Evolutionary conservation across 129 eudicot species (phyloP), one percentile per base, ranked within the genome.

Genomic region (Flaveria robusta): DNA sequence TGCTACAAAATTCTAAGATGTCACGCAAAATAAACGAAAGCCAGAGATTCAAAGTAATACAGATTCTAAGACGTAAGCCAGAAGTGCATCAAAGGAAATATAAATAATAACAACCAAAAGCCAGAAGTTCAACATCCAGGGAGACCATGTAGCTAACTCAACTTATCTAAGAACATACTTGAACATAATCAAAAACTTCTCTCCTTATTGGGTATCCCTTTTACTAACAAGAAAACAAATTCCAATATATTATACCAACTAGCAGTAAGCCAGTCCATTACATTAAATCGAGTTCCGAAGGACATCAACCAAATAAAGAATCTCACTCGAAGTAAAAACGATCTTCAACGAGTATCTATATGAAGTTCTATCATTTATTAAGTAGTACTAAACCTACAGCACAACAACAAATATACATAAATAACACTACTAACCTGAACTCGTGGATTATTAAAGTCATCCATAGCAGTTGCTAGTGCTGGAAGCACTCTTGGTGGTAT

Each of bases 381-480:
- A 3, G 10, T n/a, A 20, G 27, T 75, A 41, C 50, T 62, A 45
- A 74, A 63, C 68, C 63, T 10, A 65, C 72, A 75, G 45, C 56
- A 66, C 13, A 14, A 46, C 19, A 56, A 58, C 51, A 77, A 20
- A 43, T 20, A 43, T n/a, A 13, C 62, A 27, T 66, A 73, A 19
- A 73, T 26, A 66, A 29, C 69, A 73, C 62, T 16, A 76, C 88
- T 66, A 62, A 94, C 98, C 97, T 94, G 98, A 23, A 94, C 99
- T 67, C 99, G 83, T 1, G 99, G 97, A 83, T 87, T 94, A 59
- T 87, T 87, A 82, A 94, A 87, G 79, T 94, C 97, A 76, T 94
- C 99, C 99, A 94, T 94, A 16, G 99, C 91, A 49, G 85, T 78
- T 67, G 97, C 99, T 39, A 94, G 76, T 42, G 99, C 91, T 37